Conservation (phyloP, 169 alveolate genomes). For the Plasmodium cynomolgi region DNA sequence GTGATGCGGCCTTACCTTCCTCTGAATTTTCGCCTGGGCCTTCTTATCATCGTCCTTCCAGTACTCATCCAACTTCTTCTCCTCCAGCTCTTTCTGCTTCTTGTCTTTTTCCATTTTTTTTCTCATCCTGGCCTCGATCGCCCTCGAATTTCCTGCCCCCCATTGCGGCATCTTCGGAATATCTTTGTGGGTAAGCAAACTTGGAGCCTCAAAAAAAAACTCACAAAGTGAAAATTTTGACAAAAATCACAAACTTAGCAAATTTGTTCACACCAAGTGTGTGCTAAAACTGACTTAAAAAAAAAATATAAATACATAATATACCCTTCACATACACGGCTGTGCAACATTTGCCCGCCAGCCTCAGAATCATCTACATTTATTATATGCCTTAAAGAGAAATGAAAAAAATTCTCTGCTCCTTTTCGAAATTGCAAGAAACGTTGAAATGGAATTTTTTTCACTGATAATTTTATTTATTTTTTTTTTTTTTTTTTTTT, state of each 20-base stretch:
- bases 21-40: slow-evolving; percentile 80
- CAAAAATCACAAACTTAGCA: neutral
- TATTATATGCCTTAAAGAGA: neutral
- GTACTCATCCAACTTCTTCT: slow-evolving; percentile 76
- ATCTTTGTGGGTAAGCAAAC: neutral
- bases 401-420: neutral
- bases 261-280: neutral
- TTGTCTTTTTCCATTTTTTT: slow-evolving; percentile 79
- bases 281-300: neutral
- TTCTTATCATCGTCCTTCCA: slow-evolving; percentile 87
- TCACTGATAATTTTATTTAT: neutral
- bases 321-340: neutral
- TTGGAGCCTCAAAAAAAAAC: neutral
- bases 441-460: neutral
- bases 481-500: neutral
- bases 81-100: slow-evolving; percentile 79
- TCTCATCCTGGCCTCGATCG: slow-evolving; percentile 83
- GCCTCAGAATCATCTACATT: neutral
- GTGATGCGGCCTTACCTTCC: slow-evolving; percentile 80
- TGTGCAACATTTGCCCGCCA: neutral
- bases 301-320: neutral
- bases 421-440: neutral
- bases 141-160: slow-evolving; percentile 85
- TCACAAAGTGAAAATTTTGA: neutral
- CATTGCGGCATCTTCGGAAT: slow-evolving; percentile 79